Evolutionary conservation across 2,329 filamentous ascomycete species (phyloP).

Genomic region (Periconia sp.): DNA sequence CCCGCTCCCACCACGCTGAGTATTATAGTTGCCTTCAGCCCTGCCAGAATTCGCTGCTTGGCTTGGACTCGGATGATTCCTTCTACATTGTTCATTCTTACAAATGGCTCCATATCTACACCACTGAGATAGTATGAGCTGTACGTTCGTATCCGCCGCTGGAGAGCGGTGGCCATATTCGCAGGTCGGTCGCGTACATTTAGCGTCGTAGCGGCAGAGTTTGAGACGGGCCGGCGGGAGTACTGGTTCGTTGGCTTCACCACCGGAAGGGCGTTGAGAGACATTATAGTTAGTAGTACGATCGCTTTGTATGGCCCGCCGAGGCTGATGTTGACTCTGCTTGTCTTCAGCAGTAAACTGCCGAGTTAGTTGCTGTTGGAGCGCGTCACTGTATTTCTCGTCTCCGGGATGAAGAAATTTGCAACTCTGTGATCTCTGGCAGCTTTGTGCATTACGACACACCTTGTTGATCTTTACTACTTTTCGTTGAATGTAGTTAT

Average conservation of each 20-base stretch:
- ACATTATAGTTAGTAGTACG: too few relatives aligned
- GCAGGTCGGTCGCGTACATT: conserved; percentile 3
- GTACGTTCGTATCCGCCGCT: neutral
- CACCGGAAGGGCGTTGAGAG: too few relatives aligned
- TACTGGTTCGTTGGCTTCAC: too few relatives aligned
- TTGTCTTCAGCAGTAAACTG: neutral
- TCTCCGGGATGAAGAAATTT: neutral
- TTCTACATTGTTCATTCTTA: conserved; percentile 1
- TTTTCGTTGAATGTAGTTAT: neutral
- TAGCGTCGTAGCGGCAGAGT: neutral
- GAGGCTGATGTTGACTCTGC: neutral
- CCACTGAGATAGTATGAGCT: neutral
- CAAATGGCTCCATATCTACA: conserved; percentile 6
- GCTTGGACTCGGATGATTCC: conserved; percentile 11
- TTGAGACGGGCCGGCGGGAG: neutral
- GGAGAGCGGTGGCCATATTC: conserved; percentile 2
- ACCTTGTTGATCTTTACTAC: neutral
- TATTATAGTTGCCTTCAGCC: too few relatives aligned
- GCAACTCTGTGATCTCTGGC: neutral
- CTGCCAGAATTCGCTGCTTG: too few relatives aligned
- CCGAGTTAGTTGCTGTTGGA: neutral
- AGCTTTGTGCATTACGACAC: neutral
- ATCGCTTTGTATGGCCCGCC: neutral
- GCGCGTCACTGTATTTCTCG: neutral
- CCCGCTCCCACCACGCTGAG: too few relatives aligned